Conservation (phyloP, 1,139 yeast species). For the Geotrichum phurueaensis region DNA sequence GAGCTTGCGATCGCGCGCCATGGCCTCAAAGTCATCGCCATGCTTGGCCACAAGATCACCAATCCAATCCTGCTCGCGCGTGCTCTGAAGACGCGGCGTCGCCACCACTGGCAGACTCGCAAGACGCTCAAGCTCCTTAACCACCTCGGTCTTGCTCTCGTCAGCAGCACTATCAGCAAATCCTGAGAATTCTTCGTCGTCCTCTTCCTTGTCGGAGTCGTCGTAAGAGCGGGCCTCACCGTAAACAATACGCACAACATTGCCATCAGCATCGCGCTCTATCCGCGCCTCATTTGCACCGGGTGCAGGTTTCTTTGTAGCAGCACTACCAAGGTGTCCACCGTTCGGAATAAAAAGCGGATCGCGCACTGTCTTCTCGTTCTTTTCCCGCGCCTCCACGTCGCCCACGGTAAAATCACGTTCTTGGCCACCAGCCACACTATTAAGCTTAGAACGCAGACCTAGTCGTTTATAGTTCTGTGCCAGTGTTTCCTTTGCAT, state of each 20-base stretch:
- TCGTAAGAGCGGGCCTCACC: conserved; percentile 46
- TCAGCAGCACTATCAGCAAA: conserved; percentile 21
- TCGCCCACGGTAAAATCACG: conserved; percentile 28
- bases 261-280: conserved; percentile 66
- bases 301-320: conserved; percentile 8
- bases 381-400: conserved; percentile 2
- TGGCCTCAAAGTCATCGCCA: conserved; percentile 81
- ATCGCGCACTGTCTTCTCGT: conserved; percentile 3
- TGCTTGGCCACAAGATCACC: conserved; percentile 59
- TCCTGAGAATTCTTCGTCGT: conserved; percentile 28
- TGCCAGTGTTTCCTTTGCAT: conserved; percentile 65
- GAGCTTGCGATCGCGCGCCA: conserved; percentile 87
- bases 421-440: conserved; percentile 43
- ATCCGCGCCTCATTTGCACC: conserved; percentile 75
- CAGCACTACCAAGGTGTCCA: neutral
- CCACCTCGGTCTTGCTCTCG: conserved; percentile 41
- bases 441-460: conserved; percentile 58
- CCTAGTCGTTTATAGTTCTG: conserved; percentile 77
- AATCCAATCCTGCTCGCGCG: conserved; percentile 73
- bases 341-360: neutral
- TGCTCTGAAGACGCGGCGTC: conserved; percentile 56
- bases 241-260: conserved; percentile 62
- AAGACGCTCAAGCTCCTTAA: conserved; percentile 61
- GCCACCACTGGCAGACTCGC: conserved; percentile 48
- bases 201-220: conserved; percentile 31